Evolutionary conservation across 345 rosid genomes (phyloP).

Genomic region (Populus nigra): DNA sequence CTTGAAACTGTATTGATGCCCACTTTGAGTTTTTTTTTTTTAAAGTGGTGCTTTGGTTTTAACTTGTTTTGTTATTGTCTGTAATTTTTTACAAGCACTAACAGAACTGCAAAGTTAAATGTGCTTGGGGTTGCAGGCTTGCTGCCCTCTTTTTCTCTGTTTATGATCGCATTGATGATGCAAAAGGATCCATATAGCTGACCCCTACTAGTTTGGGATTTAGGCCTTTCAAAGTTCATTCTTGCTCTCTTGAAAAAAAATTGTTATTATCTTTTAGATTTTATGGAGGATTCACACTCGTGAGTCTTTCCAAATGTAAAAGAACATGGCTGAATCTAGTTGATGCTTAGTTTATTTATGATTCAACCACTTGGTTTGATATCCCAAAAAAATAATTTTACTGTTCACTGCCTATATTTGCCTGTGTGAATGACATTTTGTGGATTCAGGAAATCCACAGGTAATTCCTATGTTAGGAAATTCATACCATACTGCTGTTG

Average conservation of each 20-base stretch:
- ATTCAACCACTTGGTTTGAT: neutral
- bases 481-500: constrained; percentile 74
- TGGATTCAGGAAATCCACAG: constrained; percentile 82
- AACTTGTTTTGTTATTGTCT: neutral
- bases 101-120: neutral
- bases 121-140: neutral
- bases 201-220: neutral
- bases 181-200: neutral
- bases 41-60: neutral
- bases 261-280: neutral
- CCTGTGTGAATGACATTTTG: constrained; percentile 15
- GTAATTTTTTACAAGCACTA: neutral
- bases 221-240: neutral
- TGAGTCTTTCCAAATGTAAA: neutral
- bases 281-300: neutral
- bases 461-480: constrained; percentile 80
- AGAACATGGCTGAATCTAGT: neutral
- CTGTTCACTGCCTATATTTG: constrained; percentile 6
- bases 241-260: neutral
- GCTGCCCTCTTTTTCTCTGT: neutral
- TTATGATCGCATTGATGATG: neutral
- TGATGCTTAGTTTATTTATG: neutral
- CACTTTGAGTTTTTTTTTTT: neutral
- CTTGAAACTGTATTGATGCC: neutral
- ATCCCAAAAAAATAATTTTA: neutral